Conservation (phyloP, 257 asterid species). For the Linderniella brevidens region DNA sequence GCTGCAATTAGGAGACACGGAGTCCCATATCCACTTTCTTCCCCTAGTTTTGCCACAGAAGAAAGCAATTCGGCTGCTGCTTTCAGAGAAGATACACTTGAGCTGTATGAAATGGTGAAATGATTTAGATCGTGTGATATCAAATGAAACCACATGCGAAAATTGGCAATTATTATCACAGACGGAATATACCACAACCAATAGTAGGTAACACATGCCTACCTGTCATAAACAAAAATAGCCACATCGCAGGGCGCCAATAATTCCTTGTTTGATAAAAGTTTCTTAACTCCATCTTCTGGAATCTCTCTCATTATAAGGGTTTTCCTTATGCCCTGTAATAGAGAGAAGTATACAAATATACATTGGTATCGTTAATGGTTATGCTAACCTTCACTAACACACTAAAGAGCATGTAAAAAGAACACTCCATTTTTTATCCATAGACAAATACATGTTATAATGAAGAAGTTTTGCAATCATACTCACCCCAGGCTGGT, state of each 20-base stretch:
- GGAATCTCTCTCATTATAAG: conserved; percentile 85
- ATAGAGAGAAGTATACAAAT: conserved; percentile 5
- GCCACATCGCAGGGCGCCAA: conserved; percentile 83
- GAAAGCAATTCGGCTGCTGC: conserved; percentile 72
- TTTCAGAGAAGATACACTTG: conserved; percentile 56
- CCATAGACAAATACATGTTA: background rate
- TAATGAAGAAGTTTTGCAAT: conserved; percentile 1
- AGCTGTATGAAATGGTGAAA: conserved; percentile 24
- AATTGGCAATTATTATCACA: conserved; percentile 3
- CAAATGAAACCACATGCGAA: conserved; percentile 7
- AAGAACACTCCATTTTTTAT: conserved; percentile 8
- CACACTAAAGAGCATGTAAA: conserved; percentile 1
- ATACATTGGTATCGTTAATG: conserved; percentile 1
- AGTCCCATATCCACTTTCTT: conserved; percentile 54
- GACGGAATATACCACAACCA: background rate
- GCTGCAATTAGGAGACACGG: conserved; percentile 92
- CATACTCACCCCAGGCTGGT: conserved; percentile 55
- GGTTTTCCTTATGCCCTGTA: conserved; percentile 67
- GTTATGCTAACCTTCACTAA: conserved; percentile 9
- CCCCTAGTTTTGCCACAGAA: conserved; percentile 62
- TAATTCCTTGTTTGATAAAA: conserved; percentile 52
- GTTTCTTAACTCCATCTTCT: conserved; percentile 54
- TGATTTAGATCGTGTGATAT: too few species aligned
- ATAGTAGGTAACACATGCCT: conserved; percentile 9
- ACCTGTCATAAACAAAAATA: conserved; percentile 87